A percentile compares a stretch with the other conserved stretches of the same genome.
phyloP scores from a whole-genome alignment of 306 rosid genomes.

The Acmispon strigosus region DNA sequence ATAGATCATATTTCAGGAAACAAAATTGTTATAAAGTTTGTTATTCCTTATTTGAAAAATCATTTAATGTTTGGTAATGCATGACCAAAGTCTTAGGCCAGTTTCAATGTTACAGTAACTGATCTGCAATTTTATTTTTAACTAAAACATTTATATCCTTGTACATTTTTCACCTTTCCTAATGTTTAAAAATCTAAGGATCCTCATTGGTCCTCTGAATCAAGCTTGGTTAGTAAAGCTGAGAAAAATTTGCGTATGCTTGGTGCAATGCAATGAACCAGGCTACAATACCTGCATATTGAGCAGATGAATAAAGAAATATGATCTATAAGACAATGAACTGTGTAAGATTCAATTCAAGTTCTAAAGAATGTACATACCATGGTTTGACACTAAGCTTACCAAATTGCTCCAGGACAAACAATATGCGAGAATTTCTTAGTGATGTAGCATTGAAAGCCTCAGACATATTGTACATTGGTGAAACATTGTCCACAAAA shows the following conservation, averaged over 20 bases:
- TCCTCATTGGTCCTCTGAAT: background rate
- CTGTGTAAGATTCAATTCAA: too few species aligned
- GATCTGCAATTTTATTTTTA: background rate
- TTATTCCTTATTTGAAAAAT: too few species aligned
- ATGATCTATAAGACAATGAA: background rate
- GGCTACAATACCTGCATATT: constrained; percentile 35
- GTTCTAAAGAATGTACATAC: too few species aligned
- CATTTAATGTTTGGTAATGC: too few species aligned
- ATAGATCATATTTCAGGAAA: too few species aligned
- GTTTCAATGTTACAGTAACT: background rate
- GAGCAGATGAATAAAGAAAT: background rate
- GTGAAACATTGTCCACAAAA: constrained; percentile 39
- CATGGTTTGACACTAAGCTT: constrained; percentile 29
- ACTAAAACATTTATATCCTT: constrained; percentile 8
- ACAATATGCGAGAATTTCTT: constrained; percentile 53
- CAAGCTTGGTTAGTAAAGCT: constrained; percentile 27
- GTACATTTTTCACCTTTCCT: constrained; percentile 16
- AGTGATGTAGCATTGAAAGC: constrained; percentile 55
- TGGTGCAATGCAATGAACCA: constrained; percentile 29
- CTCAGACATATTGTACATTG: constrained; percentile 47
- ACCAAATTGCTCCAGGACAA: constrained; percentile 48
- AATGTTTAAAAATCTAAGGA: background rate
- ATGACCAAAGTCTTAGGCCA: too few species aligned
- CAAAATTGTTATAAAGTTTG: too few species aligned
- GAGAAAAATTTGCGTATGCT: constrained; percentile 29